Conservation (phyloP, 2,329 filamentous ascomycete genomes). For the Neocatenulostroma microsporum region DNA sequence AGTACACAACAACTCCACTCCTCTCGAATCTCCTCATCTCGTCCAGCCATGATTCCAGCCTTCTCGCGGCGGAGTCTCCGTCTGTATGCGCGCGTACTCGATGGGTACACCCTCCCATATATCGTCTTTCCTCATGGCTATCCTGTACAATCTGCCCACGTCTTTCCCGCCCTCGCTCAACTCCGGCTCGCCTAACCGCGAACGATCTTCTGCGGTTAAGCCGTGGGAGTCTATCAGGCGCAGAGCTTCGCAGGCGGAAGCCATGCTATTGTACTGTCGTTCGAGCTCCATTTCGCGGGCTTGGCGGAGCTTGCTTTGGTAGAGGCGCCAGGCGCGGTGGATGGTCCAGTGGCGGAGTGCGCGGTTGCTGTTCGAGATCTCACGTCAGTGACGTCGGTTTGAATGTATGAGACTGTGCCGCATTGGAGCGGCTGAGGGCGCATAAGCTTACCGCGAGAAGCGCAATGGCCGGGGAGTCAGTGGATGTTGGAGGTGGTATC, state of each 20-base stretch:
- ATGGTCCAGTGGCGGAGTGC: slow-evolving; percentile 97
- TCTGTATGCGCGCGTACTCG: slow-evolving; percentile 81
- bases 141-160: slow-evolving; percentile 69
- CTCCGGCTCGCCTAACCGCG: slow-evolving; percentile 36
- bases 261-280: slow-evolving; percentile 75
- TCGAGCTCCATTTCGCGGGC: slow-evolving; percentile 63
- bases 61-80: slow-evolving; percentile 67
- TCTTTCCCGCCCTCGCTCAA: slow-evolving; percentile 34
- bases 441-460: slow-evolving; percentile 62
- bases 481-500: slow-evolving; percentile 63
- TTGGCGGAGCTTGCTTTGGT: slow-evolving; percentile 60
- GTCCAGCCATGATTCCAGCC: slow-evolving; percentile 96
- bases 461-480: slow-evolving; percentile 68
- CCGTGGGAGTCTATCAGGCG: slow-evolving; percentile 43
- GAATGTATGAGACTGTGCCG: no score
- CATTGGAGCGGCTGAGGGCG: no score
- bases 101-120: slow-evolving; percentile 77
- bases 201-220: slow-evolving; percentile 30
- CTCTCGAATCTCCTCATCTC: no score
- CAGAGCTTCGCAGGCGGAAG: slow-evolving; percentile 76
- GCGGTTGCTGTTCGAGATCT: slow-evolving; percentile 46
- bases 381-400: not conserved
- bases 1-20: no score
- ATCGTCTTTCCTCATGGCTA: slow-evolving; percentile 85
- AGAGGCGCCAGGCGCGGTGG: slow-evolving; percentile 87